A percentile compares a stretch with the other conserved stretches of the same genome.
phyloP scores from a whole-genome alignment of 352 stramenopile species.

The Aphanomyces stellatus region DNA sequence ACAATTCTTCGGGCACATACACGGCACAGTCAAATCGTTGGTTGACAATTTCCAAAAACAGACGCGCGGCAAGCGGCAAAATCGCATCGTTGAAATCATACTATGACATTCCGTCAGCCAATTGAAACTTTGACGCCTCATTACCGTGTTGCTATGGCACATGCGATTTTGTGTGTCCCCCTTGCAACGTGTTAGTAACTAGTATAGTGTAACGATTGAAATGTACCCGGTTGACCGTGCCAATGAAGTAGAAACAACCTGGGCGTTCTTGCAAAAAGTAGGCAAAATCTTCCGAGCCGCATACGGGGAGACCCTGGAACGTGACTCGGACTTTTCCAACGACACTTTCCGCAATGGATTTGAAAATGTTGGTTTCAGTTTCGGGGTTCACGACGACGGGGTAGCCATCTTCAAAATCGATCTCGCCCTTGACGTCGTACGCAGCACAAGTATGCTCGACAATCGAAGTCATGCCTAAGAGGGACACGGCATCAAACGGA shows the following conservation, averaged over 20 bases:
- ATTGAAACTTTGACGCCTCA: not conserved
- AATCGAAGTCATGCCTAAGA: slow-evolving; percentile 57
- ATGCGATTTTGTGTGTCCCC: not conserved
- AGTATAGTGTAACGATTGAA: not conserved
- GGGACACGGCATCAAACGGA: not conserved
- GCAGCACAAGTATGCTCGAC: slow-evolving; percentile 68
- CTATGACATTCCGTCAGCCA: not conserved
- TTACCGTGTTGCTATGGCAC: not conserved
- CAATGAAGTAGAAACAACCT: slow-evolving; percentile 73
- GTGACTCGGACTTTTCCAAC: slow-evolving; percentile 40
- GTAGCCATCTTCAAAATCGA: slow-evolving; percentile 63
- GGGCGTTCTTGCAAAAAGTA: slow-evolving; percentile 81
- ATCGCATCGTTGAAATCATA: not conserved
- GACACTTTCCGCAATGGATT: slow-evolving; percentile 61
- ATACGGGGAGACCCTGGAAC: slow-evolving; percentile 71
- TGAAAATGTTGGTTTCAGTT: slow-evolving; percentile 56
- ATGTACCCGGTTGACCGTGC: not conserved
- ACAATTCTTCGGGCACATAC: not conserved
- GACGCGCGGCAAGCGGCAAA: not conserved
- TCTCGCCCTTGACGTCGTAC: slow-evolving; percentile 56
- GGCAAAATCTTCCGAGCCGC: slow-evolving; percentile 93
- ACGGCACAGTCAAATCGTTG: not conserved
- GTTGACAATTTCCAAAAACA: not conserved
- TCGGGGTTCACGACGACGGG: slow-evolving; percentile 65
- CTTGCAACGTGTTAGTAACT: not conserved